These are phyloP conservation scores for Carex kokanica DNA, from an alignment of 176 grass and related monocot genomes.

Conservation along the genomic window DNA sequence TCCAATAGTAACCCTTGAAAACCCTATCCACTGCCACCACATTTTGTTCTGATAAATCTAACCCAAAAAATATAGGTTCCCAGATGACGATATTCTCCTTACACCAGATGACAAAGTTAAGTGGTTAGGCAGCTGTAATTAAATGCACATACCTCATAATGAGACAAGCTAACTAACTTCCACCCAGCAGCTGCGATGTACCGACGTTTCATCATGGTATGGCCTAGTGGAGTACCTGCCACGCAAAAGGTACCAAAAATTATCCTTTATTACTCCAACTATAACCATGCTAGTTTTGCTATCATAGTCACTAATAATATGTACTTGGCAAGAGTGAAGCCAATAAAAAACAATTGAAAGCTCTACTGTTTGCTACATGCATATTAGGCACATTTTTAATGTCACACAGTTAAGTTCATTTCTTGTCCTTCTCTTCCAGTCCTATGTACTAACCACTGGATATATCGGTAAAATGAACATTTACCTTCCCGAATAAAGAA, in stretches of 20 bases:
- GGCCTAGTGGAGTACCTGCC: slow-evolving; percentile 79
- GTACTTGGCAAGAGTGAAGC: not conserved
- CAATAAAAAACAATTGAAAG: not conserved
- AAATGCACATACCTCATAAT: slow-evolving; percentile 56
- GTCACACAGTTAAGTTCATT: not conserved
- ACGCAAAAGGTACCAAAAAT: slow-evolving; percentile 8
- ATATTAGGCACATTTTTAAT: slow-evolving; percentile 5
- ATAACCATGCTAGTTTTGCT: not conserved
- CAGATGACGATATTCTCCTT: not conserved
- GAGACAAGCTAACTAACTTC: slow-evolving; percentile 79
- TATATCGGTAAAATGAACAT: not conserved
- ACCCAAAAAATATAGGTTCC: not conserved
- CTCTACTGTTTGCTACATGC: not conserved
- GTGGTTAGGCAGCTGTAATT: not conserved
- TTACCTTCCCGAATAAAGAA: not conserved
- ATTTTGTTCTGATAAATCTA: not conserved
- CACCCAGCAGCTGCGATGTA: slow-evolving; percentile 74
- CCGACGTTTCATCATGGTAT: slow-evolving; percentile 68
- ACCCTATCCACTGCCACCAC: not conserved
- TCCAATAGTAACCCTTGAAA: not conserved
- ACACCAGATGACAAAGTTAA: not conserved
- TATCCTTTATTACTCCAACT: not conserved
- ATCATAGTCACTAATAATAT: not conserved
- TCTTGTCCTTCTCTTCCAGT: not conserved
- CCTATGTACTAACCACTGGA: not conserved